Evolutionary conservation across 75 land plant genomes (phyloP).

Genomic region (Pseudotsuga menziesii): DNA sequence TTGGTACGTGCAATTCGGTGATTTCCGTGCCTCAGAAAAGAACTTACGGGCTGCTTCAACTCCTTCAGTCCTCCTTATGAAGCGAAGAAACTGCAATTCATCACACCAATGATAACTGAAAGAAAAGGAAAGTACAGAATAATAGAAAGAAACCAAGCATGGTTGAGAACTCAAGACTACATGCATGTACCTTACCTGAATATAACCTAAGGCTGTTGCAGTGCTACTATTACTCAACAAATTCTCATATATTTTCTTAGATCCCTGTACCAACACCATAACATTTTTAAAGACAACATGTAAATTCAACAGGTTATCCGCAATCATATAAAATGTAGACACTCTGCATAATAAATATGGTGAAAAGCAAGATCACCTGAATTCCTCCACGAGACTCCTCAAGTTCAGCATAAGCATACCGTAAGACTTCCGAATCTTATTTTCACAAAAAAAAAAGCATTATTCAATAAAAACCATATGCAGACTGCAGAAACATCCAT

Average conservation of each 20-base stretch:
- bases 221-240: slow-evolving; percentile 56
- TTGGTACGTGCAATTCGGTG: slow-evolving; percentile 90
- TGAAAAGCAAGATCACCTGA: slow-evolving; percentile 47
- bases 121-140: background rate
- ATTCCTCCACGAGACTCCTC: slow-evolving; percentile 92
- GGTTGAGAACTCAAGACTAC: background rate
- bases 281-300: background rate
- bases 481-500: background rate
- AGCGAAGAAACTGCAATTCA: slow-evolving; percentile 78
- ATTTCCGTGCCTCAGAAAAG: slow-evolving; percentile 85
- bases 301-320: background rate
- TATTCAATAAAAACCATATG: background rate
- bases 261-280: slow-evolving; percentile 52
- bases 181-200: slow-evolving; percentile 58
- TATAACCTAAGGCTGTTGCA: slow-evolving; percentile 76
- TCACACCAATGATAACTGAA: background rate
- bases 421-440: slow-evolving; percentile 74
- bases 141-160: slow-evolving; percentile 2
- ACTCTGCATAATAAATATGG: background rate
- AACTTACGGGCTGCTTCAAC: slow-evolving; percentile 94
- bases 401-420: slow-evolving; percentile 98
- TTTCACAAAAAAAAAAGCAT: background rate
- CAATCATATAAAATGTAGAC: background rate
- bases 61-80: slow-evolving; percentile 96
- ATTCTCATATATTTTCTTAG: slow-evolving; percentile 87